These are phyloP conservation scores for Paramyrothecium sp. DNA, from an alignment of 2,329 filamentous ascomycete genomes.

Conservation along the genomic window DNA sequence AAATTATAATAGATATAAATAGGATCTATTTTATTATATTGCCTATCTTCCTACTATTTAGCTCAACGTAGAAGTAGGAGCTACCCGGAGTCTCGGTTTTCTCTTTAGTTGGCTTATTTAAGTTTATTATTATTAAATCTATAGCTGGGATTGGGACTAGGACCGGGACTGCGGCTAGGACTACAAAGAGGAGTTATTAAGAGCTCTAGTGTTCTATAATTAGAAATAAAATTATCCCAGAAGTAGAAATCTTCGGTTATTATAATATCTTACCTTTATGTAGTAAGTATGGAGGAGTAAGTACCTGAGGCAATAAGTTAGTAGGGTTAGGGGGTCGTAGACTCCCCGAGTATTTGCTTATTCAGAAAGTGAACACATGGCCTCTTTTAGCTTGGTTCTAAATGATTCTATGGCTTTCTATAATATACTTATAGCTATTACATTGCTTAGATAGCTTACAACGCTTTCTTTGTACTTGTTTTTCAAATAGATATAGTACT, in stretches of 20 bases:
- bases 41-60: neutral
- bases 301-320: neutral
- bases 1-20: constrained; percentile 1
- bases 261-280: neutral
- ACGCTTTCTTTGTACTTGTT: neutral
- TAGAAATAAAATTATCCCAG: neutral
- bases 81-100: neutral
- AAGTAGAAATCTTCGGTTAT: constrained; percentile 1
- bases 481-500: neutral
- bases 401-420: neutral
- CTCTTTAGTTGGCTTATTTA: neutral
- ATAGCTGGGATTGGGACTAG: neutral
- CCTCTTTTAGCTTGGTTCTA: neutral
- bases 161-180: neutral
- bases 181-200: neutral
- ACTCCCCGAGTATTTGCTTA: neutral
- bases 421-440: neutral
- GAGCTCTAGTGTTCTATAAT: neutral
- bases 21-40: neutral
- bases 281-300: neutral
- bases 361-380: neutral
- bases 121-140: neutral
- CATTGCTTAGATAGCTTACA: constrained; percentile 1
- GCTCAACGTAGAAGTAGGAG: neutral
- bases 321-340: neutral